Evolutionary conservation across 2,329 filamentous ascomycete species (phyloP).

Genomic region (Ceratocystis lukuohia): DNA sequence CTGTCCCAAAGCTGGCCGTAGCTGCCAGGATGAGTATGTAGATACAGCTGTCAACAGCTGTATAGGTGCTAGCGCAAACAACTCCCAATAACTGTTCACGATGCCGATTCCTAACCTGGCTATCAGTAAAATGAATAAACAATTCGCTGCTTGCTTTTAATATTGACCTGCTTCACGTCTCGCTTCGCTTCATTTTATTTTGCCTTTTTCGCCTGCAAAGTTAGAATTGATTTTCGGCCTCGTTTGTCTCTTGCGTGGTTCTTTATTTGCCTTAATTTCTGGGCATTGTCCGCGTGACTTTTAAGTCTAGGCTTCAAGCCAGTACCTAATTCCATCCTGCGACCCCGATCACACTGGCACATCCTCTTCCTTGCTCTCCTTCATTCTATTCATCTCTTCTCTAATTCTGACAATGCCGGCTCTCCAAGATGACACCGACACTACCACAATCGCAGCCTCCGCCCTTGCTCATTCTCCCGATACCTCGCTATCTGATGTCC

Average conservation of each 20-base stretch:
- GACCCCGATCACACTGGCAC: too few relatives aligned
- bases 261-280: neutral
- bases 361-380: neutral
- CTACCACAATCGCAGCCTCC: neutral
- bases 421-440: conserved; percentile 9
- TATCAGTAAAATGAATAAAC: too few relatives aligned
- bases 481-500: conserved; percentile 12
- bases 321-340: too few relatives aligned
- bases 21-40: neutral
- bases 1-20: too few relatives aligned
- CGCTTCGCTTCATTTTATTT: too few relatives aligned
- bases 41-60: neutral
- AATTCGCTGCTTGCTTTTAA: too few relatives aligned
- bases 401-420: conserved; percentile 11
- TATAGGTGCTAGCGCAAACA: too few relatives aligned
- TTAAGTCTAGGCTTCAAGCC: neutral
- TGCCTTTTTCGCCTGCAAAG: too few relatives aligned
- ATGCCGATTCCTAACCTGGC: too few relatives aligned
- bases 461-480: neutral
- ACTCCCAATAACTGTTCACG: too few relatives aligned
- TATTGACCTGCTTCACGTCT: too few relatives aligned
- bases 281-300: neutral
- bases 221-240: neutral
- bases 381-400: neutral
- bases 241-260: neutral